Base-by-base conservation (phyloP, 345 rosid genomes). In the Sisymbrium altissimum region DNA sequence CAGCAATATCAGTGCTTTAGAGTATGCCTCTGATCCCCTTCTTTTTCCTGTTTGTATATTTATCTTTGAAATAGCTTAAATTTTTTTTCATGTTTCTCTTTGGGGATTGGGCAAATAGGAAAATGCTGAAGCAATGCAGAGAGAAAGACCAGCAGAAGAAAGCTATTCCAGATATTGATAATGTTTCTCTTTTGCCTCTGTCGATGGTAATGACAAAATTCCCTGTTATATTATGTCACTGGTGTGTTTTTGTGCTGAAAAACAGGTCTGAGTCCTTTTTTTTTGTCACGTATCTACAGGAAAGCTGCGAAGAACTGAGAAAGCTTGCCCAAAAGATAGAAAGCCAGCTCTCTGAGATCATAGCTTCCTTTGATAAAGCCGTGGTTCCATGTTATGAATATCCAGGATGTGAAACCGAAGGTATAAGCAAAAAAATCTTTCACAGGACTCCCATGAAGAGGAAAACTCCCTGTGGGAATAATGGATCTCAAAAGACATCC, bases 241-340 rank as follows among this genome's bases (percentile, higher is more conserved):
- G 29, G 55, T 52, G 21, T 29, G 63, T 32, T 60, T 50, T 50
- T 36, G 18, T 8, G 15, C 56, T 75, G 43, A 67, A 59, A 50
- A 52, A 61, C 46, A 0, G 3, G 43, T 62, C 70, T 35, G 25
- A 68, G 2, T 15, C 7, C 14, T 60, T n/a, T 30, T 32, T 30
- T 18, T 4, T 14, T 46, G 30, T 29, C 9, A 10, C 14, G 6
- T 38, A 27, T 68, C 9, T 44, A 62, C 66, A 76, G 80, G 75
- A 70, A 70, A 76, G 75, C 80, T 76, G 75, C 71, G 48, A 55
- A 63, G 65, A 76, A 45, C 49, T 76, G 44, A 19, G 75, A 52
- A 69, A 35, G 43, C 10, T 45, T 69, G 70, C 62, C 13, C 58
- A 69, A 6, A 69, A 69, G 74, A 53, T 76, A 33, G 48, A 69